Conservation (phyloP, 257 asterid genomes). For the Anisodus tanguticus region DNA sequence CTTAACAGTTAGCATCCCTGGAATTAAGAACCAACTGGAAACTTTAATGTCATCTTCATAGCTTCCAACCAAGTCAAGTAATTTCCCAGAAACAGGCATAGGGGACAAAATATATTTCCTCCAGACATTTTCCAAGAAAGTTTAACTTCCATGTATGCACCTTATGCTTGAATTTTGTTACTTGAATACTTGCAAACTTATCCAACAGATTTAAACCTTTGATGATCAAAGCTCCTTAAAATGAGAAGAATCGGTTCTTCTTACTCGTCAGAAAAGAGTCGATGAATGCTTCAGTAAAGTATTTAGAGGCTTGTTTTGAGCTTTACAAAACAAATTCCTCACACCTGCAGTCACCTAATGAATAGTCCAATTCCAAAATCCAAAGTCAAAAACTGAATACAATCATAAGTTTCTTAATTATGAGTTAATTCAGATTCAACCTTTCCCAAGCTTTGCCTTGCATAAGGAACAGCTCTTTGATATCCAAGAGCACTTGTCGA, state of each 20-base stretch:
- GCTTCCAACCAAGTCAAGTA: neutral
- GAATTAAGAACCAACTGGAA: neutral
- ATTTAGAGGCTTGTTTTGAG: constrained; percentile 56
- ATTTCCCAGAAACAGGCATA: neutral
- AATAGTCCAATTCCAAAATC: neutral
- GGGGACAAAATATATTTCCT: neutral
- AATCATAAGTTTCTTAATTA: neutral
- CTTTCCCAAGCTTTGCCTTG: constrained; percentile 70
- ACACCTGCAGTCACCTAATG: constrained; percentile 59
- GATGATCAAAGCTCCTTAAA: neutral
- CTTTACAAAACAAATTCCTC: constrained; percentile 51
- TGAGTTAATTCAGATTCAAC: constrained; percentile 38
- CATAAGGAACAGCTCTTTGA: constrained; percentile 71
- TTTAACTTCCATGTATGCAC: neutral
- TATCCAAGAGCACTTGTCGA: constrained; percentile 43
- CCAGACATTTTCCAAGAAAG: neutral
- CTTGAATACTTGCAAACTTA: neutral
- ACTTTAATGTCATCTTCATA: neutral
- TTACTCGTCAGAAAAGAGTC: constrained; percentile 52
- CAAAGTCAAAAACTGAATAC: neutral
- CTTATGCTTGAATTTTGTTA: neutral
- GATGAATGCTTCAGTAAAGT: constrained; percentile 60
- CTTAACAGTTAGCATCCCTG: too few relatives aligned
- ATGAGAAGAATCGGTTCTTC: neutral
- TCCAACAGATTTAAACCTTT: neutral